phyloP scores from a whole-genome alignment of 176 grass and related monocot species.

The Themeda triandra region DNA sequence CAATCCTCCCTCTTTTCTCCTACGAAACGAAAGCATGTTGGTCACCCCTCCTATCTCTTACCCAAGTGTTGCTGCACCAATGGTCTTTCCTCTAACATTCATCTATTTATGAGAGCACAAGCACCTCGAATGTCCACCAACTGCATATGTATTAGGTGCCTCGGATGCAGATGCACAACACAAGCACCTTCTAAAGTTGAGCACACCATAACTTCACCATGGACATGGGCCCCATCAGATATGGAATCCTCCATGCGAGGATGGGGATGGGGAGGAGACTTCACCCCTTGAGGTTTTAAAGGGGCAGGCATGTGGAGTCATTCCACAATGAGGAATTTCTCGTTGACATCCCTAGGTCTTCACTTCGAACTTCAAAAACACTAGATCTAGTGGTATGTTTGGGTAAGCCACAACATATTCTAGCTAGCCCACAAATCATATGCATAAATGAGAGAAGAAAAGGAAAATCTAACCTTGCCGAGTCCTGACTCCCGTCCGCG shows the following conservation, averaged over 20 bases:
- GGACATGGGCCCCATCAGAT: accelerated
- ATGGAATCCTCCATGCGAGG: background rate
- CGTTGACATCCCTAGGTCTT: background rate
- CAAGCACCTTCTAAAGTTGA: no score
- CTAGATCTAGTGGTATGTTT: background rate
- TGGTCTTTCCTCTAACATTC: background rate
- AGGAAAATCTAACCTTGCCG: background rate
- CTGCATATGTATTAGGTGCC: no score
- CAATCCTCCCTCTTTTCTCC: background rate
- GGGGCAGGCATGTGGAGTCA: background rate
- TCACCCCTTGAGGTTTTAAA: background rate
- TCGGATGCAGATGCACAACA: no score
- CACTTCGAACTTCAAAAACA: background rate
- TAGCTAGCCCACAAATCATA: background rate
- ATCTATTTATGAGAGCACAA: no score
- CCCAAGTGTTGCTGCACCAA: background rate
- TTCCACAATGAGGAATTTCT: background rate
- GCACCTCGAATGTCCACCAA: no score
- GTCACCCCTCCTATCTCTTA: background rate
- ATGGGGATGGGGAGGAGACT: no score
- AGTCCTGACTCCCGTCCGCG: background rate
- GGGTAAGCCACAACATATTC: background rate
- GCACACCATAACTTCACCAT: background rate
- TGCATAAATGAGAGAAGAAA: background rate
- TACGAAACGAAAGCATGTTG: background rate